Evolutionary conservation across 2,329 filamentous ascomycete species (phyloP).

Genomic region (Aspergillus terreus): DNA sequence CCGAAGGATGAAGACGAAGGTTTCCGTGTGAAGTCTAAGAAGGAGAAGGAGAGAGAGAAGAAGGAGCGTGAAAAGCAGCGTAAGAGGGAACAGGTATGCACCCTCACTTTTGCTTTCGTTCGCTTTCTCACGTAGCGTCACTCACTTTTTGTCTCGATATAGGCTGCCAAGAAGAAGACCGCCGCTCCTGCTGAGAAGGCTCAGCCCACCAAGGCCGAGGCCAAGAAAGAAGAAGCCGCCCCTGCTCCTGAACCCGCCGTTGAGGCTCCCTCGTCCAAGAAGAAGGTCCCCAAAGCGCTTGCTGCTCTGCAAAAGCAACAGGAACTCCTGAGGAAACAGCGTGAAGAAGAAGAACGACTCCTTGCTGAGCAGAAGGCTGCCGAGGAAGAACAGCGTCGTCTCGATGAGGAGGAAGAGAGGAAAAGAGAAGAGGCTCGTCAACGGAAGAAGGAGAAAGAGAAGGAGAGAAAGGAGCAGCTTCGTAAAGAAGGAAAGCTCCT

Average conservation of each 20-base stretch:
- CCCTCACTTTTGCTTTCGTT: not conserved
- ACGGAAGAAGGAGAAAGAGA: constrained; percentile 48
- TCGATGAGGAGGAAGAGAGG: constrained; percentile 44
- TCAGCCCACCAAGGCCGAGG: constrained; percentile 35
- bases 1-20: constrained; percentile 48
- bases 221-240: constrained; percentile 25
- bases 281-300: constrained; percentile 70
- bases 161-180: constrained; percentile 83
- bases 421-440: constrained; percentile 45
- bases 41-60: constrained; percentile 96
- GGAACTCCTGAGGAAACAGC: constrained; percentile 41
- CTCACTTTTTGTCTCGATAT: constrained; percentile 10
- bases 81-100: constrained; percentile 87
- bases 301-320: constrained; percentile 50
- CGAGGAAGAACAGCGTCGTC: constrained; percentile 35
- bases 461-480: constrained; percentile 49
- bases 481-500: constrained; percentile 48
- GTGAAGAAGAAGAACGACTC: constrained; percentile 44
- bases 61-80: constrained; percentile 98
- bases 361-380: constrained; percentile 38
- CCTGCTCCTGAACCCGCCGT: constrained; percentile 27
- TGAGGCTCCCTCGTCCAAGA: constrained; percentile 53
- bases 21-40: constrained; percentile 84
- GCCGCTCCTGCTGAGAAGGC: constrained; percentile 47
- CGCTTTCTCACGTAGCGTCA: not conserved